A percentile compares a stretch with the other conserved stretches of the same genome.
Evolutionary conservation across 2,329 filamentous ascomycete species (phyloP).

Genomic region (Aureobasidium uvarum): DNA sequence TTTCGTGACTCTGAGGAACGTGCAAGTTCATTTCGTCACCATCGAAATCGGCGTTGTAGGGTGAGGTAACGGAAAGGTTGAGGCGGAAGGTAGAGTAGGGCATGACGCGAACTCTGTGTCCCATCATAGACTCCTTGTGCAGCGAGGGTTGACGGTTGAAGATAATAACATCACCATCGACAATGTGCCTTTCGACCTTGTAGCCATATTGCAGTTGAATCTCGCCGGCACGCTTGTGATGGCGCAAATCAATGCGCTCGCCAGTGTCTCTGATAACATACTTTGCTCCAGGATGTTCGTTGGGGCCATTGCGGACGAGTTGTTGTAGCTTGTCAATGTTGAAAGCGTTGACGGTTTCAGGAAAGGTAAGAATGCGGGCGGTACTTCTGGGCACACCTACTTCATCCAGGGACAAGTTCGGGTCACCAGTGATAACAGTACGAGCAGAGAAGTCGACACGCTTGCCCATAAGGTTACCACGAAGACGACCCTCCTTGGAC

Average conservation of each 20-base stretch:
- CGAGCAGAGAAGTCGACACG: constrained; percentile 98
- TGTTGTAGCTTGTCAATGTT: constrained; percentile 91
- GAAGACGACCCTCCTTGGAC: constrained; percentile 96
- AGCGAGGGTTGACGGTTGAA: constrained; percentile 99
- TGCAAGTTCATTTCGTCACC: constrained; percentile 99
- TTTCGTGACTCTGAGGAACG: constrained; percentile 96
- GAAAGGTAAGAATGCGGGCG: constrained; percentile 89
- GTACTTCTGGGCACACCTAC: constrained; percentile 95
- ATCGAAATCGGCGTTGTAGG: constrained; percentile 99
- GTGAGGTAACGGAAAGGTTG: constrained; percentile 95
- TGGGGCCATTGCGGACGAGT: constrained; percentile 89
- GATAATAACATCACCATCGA: constrained; percentile 96
- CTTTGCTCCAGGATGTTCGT: constrained; percentile 91
- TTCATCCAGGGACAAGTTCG: constrained; percentile 92
- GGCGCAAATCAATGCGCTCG: constrained; percentile 88
- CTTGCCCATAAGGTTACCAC: constrained; percentile 99
- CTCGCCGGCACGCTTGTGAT: constrained; percentile 83
- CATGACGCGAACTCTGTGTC: constrained; percentile 95
- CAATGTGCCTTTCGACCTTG: constrained; percentile 97
- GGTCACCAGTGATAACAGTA: constrained; percentile 99
- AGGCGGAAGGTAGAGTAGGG: constrained; percentile 98
- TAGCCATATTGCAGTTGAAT: constrained; percentile 92
- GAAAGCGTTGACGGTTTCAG: constrained; percentile 95
- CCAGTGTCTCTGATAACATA: constrained; percentile 95
- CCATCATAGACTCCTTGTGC: constrained; percentile 99